Evolutionary conservation across 1,284 basidiomycete species (phyloP).

Genomic region (Malassezia obtusa): DNA sequence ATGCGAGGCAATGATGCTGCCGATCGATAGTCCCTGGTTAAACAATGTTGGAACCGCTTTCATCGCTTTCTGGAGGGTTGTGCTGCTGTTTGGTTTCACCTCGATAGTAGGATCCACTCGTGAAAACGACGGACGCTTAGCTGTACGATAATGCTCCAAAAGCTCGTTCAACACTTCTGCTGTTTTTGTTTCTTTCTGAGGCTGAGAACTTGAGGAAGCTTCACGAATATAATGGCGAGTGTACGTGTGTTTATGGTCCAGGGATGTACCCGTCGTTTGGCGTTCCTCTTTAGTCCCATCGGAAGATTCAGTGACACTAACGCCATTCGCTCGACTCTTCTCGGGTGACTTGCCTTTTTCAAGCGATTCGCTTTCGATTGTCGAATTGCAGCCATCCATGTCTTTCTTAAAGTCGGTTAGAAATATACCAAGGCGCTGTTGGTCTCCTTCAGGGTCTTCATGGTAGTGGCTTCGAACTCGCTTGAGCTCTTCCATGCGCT

Average conservation of each 20-base stretch:
- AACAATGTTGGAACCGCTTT: conserved; percentile 43
- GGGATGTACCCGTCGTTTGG: too few species aligned
- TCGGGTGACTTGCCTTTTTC: neutral
- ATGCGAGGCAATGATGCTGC: conserved; percentile 41
- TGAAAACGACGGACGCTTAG: conserved; percentile 30
- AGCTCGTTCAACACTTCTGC: conserved; percentile 29
- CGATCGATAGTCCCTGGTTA: conserved; percentile 40
- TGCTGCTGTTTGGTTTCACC: conserved; percentile 22
- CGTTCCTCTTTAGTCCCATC: too few species aligned
- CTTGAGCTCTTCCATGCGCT: conserved; percentile 1
- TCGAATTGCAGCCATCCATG: neutral
- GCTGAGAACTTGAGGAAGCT: neutral
- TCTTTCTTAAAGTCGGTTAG: conserved; percentile 1
- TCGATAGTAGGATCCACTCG: conserved; percentile 34
- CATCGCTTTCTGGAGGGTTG: conserved; percentile 39
- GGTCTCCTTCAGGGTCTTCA: neutral
- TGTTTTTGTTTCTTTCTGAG: conserved; percentile 16
- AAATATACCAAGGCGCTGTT: neutral
- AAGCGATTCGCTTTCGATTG: neutral
- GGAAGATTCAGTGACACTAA: too few species aligned
- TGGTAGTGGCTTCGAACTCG: neutral
- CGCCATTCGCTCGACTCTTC: neutral
- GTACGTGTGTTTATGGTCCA: too few species aligned
- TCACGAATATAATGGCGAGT: conserved; percentile 16
- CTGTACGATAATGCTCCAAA: conserved; percentile 37